Percentiles rank a stretch among this genome's conserved stretches.
Evolutionary conservation across 768 basidiomycete genomes (phyloP).

Genomic region (Flagelloscypha sp.): DNA sequence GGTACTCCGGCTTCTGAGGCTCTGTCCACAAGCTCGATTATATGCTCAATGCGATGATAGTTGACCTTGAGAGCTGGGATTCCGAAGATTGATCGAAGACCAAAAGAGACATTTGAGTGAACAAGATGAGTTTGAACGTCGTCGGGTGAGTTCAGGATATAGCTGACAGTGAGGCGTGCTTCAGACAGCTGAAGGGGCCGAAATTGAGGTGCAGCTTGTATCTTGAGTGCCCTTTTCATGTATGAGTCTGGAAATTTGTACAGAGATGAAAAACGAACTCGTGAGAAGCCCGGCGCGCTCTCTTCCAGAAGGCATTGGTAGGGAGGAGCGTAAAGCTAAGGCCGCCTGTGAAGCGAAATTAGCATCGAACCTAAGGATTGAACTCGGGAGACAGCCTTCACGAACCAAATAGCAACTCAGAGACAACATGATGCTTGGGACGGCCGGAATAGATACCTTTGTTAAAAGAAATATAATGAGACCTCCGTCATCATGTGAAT

Average conservation of each 20-base stretch:
- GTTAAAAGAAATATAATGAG: too few species aligned
- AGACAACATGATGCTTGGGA: conserved; percentile 17
- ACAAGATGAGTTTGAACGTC: conserved; percentile 7
- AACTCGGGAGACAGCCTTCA: too few species aligned
- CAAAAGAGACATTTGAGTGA: conserved; percentile 6
- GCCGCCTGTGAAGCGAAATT: too few species aligned
- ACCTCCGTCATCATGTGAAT: too few species aligned
- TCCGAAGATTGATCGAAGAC: conserved; percentile 13
- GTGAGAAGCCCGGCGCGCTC: conserved; percentile 9
- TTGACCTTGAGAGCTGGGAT: conserved; percentile 6
- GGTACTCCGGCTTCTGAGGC: conserved; percentile 23
- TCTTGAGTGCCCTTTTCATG: conserved; percentile 8
- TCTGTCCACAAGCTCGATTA: conserved; percentile 17
- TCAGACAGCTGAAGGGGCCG: conserved; percentile 9
- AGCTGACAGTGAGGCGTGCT: conserved; percentile 5
- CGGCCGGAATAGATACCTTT: conserved; percentile 19
- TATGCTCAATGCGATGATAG: conserved; percentile 8
- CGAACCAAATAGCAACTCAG: conserved; percentile 20
- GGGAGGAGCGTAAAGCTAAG: conserved; percentile 11
- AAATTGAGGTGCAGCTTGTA: conserved; percentile 7
- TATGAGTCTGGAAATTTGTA: background rate
- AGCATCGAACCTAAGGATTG: too few species aligned
- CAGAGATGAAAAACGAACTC: conserved; percentile 13
- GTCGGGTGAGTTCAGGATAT: conserved; percentile 4
- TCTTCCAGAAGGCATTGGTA: conserved; percentile 11